Percentiles rank a stretch among this genome's conserved stretches.
These are phyloP conservation scores for Arthrobotrys iridis DNA, from an alignment of 2,329 filamentous ascomycete species.

Conservation along the genomic window DNA sequence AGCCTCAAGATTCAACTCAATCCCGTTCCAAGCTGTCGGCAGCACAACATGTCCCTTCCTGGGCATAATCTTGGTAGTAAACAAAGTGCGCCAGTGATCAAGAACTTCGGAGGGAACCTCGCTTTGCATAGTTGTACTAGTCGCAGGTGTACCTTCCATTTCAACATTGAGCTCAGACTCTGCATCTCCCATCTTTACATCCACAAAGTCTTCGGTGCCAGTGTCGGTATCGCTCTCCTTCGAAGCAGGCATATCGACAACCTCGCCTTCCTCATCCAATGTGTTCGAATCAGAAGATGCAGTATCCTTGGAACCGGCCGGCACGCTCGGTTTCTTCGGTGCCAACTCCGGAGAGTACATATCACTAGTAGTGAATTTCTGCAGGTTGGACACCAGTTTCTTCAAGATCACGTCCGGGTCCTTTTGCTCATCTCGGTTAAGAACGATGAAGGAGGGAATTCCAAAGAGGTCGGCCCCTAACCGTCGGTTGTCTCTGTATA, in stretches of 20 bases:
- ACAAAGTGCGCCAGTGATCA: constrained; percentile 68
- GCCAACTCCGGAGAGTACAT: constrained; percentile 54
- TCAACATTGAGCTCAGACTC: constrained; percentile 60
- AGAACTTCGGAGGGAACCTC: constrained; percentile 58
- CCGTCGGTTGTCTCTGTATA: constrained; percentile 55
- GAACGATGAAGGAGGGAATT: constrained; percentile 57
- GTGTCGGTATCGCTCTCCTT: constrained; percentile 64
- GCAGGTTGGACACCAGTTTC: constrained; percentile 57
- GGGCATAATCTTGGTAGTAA: constrained; percentile 76
- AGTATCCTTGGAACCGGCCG: constrained; percentile 18
- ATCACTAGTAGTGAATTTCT: constrained; percentile 57
- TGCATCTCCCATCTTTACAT: constrained; percentile 82
- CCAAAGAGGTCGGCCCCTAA: constrained; percentile 55
- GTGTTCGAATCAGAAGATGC: constrained; percentile 25
- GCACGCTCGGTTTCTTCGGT: constrained; percentile 35
- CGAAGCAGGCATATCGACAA: constrained; percentile 53
- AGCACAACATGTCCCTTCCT: constrained; percentile 69
- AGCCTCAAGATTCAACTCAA: constrained; percentile 62
- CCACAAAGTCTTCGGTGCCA: constrained; percentile 89
- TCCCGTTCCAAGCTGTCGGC: constrained; percentile 74
- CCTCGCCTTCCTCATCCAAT: constrained; percentile 55
- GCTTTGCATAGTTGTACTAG: constrained; percentile 56
- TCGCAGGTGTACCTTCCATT: constrained; percentile 28
- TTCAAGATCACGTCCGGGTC: constrained; percentile 56
- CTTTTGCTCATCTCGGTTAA: constrained; percentile 57